phyloP scores from a whole-genome alignment of 495 filamentous ascomycete genomes.

The Penicillium bovifimosum region DNA sequence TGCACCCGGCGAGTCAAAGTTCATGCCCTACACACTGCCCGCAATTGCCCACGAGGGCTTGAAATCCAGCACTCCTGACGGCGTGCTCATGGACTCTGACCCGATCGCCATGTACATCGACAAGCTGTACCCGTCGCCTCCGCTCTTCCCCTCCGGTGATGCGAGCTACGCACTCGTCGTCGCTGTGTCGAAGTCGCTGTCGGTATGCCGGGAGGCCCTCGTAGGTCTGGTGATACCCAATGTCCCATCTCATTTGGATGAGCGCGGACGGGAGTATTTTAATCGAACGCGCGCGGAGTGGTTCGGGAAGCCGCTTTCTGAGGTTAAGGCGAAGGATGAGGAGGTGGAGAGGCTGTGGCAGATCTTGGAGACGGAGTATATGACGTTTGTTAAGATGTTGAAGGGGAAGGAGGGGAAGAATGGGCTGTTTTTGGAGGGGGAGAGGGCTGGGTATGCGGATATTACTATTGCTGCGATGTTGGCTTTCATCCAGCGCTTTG shows the following conservation, averaged over 20 bases:
- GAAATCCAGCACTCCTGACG: constrained; percentile 21
- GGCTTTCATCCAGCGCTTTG: constrained; percentile 22
- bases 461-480: constrained; percentile 13
- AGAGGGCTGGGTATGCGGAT: constrained; percentile 26
- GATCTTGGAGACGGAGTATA: constrained; percentile 10
- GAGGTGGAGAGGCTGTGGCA: constrained; percentile 12
- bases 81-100: constrained; percentile 36
- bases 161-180: constrained; percentile 24
- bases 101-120: constrained; percentile 36
- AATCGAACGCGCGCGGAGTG: constrained; percentile 21
- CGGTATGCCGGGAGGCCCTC: neutral
- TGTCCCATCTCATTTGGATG: constrained; percentile 22
- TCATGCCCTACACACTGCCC: constrained; percentile 32
- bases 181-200: constrained; percentile 7
- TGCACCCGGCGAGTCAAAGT: constrained; percentile 15
- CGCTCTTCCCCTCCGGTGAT: constrained; percentile 32
- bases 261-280: constrained; percentile 29
- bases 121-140: constrained; percentile 24
- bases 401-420: constrained; percentile 27
- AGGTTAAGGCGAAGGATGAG: constrained; percentile 22
- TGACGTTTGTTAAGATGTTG: constrained; percentile 17
- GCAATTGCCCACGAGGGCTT: constrained; percentile 30
- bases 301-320: constrained; percentile 29
- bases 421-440: constrained; percentile 29
- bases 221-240: constrained; percentile 16